Evolutionary conservation across 176 grass and related monocot species (phyloP).

Genomic region (Thinopyrum elongatum): DNA sequence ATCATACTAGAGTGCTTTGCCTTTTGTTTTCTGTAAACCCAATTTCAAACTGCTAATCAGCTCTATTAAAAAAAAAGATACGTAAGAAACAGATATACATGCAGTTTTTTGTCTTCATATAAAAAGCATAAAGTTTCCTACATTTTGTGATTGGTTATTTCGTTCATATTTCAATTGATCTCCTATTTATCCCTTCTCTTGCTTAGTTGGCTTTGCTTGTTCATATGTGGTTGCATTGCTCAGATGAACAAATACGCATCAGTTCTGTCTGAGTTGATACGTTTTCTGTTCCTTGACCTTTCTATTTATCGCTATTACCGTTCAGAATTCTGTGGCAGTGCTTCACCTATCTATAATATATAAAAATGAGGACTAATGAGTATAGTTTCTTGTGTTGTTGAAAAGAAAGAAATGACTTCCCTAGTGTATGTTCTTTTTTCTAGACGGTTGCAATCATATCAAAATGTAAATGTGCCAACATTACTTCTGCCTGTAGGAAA

Average conservation of each 20-base stretch:
- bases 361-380: slow-evolving; percentile 7
- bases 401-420: neutral
- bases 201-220: neutral
- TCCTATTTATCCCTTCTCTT: slow-evolving; percentile 1
- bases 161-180: neutral
- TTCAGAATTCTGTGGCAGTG: neutral
- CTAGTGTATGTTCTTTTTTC: slow-evolving; percentile 12
- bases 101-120: neutral
- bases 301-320: neutral
- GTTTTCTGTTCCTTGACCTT: neutral
- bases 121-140: neutral
- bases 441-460: slow-evolving; percentile 6
- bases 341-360: neutral
- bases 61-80: neutral
- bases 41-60: neutral
- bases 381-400: neutral
- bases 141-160: neutral
- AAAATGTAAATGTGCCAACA: slow-evolving; percentile 6
- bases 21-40: slow-evolving; percentile 9
- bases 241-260: neutral
- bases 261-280: slow-evolving; percentile 4
- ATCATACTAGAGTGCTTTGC: neutral
- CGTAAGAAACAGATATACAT: slow-evolving; percentile 4
- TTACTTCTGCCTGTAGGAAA: slow-evolving; percentile 67
- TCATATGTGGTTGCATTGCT: neutral